Evolutionary conservation across 495 filamentous ascomycete species (phyloP).

Genomic region (Tetracladium setigerum): DNA sequence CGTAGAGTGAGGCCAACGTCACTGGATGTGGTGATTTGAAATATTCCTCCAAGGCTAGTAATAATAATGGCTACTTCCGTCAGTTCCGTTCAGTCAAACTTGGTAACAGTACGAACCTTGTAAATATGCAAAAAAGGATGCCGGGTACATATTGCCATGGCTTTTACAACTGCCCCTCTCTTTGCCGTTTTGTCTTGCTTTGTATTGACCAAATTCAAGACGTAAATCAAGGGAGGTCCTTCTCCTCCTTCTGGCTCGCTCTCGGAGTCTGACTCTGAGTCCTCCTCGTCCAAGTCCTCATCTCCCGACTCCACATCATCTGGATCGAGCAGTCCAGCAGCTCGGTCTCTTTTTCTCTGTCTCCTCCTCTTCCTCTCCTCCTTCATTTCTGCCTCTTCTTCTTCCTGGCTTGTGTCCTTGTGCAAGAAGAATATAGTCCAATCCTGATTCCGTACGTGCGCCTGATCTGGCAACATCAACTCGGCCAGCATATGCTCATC

Average conservation of each 20-base stretch:
- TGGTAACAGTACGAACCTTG: slow-evolving; percentile 52
- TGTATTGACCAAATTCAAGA: slow-evolving; percentile 94
- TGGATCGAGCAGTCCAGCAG: slow-evolving; percentile 44
- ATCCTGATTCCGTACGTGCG: slow-evolving; percentile 89
- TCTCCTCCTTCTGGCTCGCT: slow-evolving; percentile 59
- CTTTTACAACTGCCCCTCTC: slow-evolving; percentile 91
- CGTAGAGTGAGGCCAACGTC: slow-evolving; percentile 82
- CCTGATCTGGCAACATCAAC: slow-evolving; percentile 97
- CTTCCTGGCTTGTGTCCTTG: slow-evolving; percentile 79
- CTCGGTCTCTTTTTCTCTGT: slow-evolving; percentile 35
- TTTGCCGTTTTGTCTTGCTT: slow-evolving; percentile 91
- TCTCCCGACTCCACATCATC: slow-evolving; percentile 39
- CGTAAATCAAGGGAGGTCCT: slow-evolving; percentile 92
- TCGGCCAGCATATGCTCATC: slow-evolving; percentile 97
- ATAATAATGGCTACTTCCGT: slow-evolving; percentile 65
- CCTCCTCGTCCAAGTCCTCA: slow-evolving; percentile 36
- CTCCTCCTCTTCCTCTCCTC: slow-evolving; percentile 41
- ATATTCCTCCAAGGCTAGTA: slow-evolving; percentile 95
- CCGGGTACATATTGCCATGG: slow-evolving; percentile 98
- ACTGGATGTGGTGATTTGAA: slow-evolving; percentile 87
- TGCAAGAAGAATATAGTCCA: slow-evolving; percentile 99
- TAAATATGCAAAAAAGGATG: slow-evolving; percentile 99
- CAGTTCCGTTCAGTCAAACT: slow-evolving; percentile 1
- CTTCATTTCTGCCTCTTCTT: slow-evolving; percentile 57
- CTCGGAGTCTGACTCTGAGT: slow-evolving; percentile 41